Evolutionary conservation across 805 yeast species (phyloP).

Genomic region (Jamesozyma hellenica): DNA sequence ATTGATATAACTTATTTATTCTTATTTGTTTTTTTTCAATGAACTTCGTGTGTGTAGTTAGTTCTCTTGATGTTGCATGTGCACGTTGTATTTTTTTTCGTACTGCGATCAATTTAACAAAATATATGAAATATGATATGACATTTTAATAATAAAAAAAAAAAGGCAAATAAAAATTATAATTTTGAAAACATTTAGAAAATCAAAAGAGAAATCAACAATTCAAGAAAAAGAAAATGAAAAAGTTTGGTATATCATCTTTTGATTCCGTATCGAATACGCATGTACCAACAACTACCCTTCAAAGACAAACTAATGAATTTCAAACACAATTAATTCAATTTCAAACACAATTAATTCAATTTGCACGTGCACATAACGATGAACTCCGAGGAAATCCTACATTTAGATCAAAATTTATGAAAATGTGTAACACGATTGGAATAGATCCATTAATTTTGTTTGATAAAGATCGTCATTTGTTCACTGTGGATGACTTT

Average conservation of each 20-base stretch:
- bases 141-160: no score
- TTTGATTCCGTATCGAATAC: slow-evolving; percentile 26
- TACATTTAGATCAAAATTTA: slow-evolving; percentile 59
- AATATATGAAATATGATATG: no score
- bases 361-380: slow-evolving; percentile 64
- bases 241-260: slow-evolving; percentile 39
- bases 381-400: slow-evolving; percentile 55
- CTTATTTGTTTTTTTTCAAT: no score
- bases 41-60: no score
- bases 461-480: slow-evolving; percentile 27
- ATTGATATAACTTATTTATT: background rate
- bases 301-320: slow-evolving; percentile 47
- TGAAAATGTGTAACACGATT: slow-evolving; percentile 63
- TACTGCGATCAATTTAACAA: no score
- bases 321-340: slow-evolving; percentile 62
- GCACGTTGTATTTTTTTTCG: no score
- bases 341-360: slow-evolving; percentile 67
- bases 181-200: no score
- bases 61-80: no score
- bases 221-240: slow-evolving; percentile 21
- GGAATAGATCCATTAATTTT: slow-evolving; percentile 70
- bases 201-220: background rate
- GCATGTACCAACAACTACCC: slow-evolving; percentile 7
- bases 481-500: slow-evolving; percentile 37
- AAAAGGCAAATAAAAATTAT: no score